Percentiles rank a stretch among this genome's conserved stretches.
phyloP scores from a whole-genome alignment of 2,329 filamentous ascomycete species.

The Alternaria conjuncta region DNA sequence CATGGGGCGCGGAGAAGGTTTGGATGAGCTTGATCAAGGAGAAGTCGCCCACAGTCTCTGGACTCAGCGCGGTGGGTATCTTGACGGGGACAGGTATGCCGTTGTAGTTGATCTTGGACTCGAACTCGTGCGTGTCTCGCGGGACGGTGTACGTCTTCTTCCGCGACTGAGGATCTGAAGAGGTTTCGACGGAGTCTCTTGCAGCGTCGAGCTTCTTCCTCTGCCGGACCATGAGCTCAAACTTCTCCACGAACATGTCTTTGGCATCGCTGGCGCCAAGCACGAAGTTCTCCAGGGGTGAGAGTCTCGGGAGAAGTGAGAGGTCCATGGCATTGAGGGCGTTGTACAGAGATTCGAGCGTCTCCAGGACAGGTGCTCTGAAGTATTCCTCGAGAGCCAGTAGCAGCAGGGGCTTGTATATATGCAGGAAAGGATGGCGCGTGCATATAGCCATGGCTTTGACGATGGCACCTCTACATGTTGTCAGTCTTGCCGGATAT shows the following conservation, averaged over 20 bases:
- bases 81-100: slow-evolving; percentile 97
- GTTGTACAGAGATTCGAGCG: slow-evolving; percentile 84
- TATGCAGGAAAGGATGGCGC: slow-evolving; percentile 94
- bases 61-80: slow-evolving; percentile 89
- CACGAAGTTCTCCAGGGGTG: slow-evolving; percentile 81
- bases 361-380: slow-evolving; percentile 86
- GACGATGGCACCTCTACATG: slow-evolving; percentile 80
- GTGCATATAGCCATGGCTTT: slow-evolving; percentile 99
- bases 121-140: slow-evolving; percentile 96
- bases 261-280: slow-evolving; percentile 91
- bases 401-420: slow-evolving; percentile 95
- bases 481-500: slow-evolving; percentile 15
- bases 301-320: slow-evolving; percentile 87
- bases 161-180: slow-evolving; percentile 46
- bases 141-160: slow-evolving; percentile 76
- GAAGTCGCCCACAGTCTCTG: slow-evolving; percentile 96
- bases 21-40: slow-evolving; percentile 97
- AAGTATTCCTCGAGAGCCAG: slow-evolving; percentile 97
- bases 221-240: slow-evolving; percentile 90
- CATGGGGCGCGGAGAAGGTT: slow-evolving; percentile 84
- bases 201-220: slow-evolving; percentile 70
- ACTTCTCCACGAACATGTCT: slow-evolving; percentile 97
- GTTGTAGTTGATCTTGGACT: slow-evolving; percentile 94
- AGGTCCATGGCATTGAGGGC: slow-evolving; percentile 97
- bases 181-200: slow-evolving; percentile 37